These are phyloP conservation scores for Mortierella sp. DNA, from an alignment of 371 early-diverging fungal species.

Conservation along the genomic window DNA sequence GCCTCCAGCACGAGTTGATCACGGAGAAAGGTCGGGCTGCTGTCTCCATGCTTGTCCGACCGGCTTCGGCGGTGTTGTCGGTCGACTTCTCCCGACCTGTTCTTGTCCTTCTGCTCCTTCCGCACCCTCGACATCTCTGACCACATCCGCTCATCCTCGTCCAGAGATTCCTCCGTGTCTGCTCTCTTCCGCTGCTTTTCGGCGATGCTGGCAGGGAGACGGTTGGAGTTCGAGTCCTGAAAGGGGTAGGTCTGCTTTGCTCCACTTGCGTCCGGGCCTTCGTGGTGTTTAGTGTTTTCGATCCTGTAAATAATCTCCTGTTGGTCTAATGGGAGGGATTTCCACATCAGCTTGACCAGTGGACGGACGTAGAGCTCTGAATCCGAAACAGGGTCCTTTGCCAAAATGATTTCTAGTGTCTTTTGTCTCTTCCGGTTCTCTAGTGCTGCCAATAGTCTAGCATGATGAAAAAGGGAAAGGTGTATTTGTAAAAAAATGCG, in stretches of 20 bases:
- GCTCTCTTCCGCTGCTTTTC: neutral
- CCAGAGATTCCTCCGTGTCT: neutral
- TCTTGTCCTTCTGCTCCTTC: neutral
- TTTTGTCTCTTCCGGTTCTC: constrained; percentile 30
- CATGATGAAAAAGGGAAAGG: neutral
- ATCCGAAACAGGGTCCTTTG: constrained; percentile 35
- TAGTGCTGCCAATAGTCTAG: constrained; percentile 40
- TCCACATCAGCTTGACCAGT: constrained; percentile 9
- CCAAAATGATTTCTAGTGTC: constrained; percentile 31
- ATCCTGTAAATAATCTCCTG: neutral
- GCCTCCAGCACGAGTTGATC: constrained; percentile 16
- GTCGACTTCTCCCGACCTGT: neutral
- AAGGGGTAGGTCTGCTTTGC: too few relatives aligned
- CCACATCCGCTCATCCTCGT: neutral
- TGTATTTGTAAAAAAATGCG: neutral
- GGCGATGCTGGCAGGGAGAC: too few relatives aligned
- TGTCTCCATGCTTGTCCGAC: neutral
- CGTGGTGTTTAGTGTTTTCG: neutral
- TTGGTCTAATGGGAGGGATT: constrained; percentile 7
- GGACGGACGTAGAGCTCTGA: constrained; percentile 45
- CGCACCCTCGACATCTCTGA: too few relatives aligned
- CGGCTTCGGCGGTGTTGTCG: neutral
- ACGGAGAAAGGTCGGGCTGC: neutral
- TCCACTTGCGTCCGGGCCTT: neutral
- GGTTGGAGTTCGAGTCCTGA: neutral